Conservation (phyloP, 2,329 filamentous ascomycete species). For the Diaporthe amygdali region DNA sequence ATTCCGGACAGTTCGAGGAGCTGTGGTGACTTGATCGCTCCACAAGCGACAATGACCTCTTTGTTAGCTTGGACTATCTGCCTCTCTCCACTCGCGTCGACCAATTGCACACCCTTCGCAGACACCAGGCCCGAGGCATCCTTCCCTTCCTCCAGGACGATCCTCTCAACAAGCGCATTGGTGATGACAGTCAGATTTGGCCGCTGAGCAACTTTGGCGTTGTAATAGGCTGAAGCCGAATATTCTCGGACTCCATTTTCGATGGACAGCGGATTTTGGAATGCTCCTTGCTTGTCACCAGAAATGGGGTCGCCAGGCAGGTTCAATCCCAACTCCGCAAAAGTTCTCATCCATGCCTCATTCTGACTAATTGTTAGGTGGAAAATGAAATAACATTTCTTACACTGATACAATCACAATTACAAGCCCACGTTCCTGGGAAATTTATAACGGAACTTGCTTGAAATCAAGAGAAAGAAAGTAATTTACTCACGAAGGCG, state of each 20-base stretch:
- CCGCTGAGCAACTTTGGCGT: neutral
- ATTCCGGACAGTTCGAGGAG: conserved; percentile 42
- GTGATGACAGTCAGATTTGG: neutral
- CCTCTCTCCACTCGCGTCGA: neutral
- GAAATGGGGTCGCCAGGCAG: neutral
- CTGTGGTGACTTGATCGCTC: conserved; percentile 42
- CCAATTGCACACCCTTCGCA: neutral
- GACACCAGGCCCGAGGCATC: neutral
- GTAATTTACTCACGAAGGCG: neutral
- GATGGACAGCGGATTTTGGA: neutral
- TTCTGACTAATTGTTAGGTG: too few relatives aligned
- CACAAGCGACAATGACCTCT: conserved; percentile 50
- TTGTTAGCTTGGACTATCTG: neutral
- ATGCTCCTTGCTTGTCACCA: neutral
- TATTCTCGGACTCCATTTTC: neutral
- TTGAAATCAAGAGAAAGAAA: neutral
- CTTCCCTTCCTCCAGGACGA: neutral
- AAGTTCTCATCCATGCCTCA: too few relatives aligned
- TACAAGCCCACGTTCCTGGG: too few relatives aligned
- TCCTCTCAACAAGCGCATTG: neutral
- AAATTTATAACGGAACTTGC: conserved; percentile 24
- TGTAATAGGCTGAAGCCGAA: conserved; percentile 23
- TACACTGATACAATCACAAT: too few relatives aligned
- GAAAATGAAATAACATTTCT: too few relatives aligned
- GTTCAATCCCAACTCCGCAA: neutral